phyloP scores from a whole-genome alignment of 148 eudicot genomes.

The Cornus kousa region DNA sequence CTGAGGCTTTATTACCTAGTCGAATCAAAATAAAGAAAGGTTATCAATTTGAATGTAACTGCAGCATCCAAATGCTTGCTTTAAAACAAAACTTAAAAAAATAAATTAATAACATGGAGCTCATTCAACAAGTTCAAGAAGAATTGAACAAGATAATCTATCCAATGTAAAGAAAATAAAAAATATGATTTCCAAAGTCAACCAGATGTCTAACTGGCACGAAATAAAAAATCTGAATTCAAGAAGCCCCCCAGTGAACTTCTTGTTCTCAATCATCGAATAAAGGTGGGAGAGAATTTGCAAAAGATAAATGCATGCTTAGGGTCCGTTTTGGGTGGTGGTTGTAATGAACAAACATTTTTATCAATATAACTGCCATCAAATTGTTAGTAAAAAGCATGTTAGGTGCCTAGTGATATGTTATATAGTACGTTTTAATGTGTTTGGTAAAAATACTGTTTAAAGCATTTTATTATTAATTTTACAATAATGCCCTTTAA shows the following conservation, averaged over 20 bases:
- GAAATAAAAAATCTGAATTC: not conserved
- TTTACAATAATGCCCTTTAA: no score
- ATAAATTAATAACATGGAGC: not conserved
- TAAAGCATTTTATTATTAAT: no score
- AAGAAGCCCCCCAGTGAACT: no score
- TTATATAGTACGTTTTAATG: no score
- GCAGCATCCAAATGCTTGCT: not conserved
- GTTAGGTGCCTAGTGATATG: no score
- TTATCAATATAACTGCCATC: no score
- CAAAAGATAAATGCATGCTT: not conserved
- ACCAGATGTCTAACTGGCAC: not conserved
- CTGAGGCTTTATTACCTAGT: constrained; percentile 70
- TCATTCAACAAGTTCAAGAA: not conserved
- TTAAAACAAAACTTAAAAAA: not conserved
- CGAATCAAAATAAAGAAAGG: constrained; percentile 1
- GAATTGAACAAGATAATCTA: not conserved
- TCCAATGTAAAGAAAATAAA: not conserved
- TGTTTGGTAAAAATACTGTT: no score
- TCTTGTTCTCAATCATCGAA: no score
- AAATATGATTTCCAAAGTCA: not conserved
- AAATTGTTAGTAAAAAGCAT: no score
- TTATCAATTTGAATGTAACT: not conserved
- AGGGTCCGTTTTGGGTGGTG: no score
- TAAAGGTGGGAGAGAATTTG: not conserved
- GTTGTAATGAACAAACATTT: no score